Evolutionary conservation across 228 moss, liverwort and hornwort species (phyloP), one percentile per base, ranked within the genome.

Genomic region (Sphagnum fallax): DNA sequence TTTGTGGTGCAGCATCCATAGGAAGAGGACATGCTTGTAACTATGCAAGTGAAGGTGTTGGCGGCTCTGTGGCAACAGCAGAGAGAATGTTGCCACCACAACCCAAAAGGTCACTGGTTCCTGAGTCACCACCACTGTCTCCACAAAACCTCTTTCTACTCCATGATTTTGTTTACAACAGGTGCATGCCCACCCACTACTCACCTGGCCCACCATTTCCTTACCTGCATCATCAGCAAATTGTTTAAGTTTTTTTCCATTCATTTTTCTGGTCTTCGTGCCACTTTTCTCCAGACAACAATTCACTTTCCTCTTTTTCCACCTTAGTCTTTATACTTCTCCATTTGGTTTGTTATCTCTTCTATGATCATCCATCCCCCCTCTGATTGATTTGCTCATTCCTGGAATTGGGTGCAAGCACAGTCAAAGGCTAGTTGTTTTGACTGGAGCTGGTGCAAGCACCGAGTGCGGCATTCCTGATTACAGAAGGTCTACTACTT

Each of bases 391-490:
- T 75, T 67, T 11, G 60, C 10, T 68, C 5, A 10, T 7, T 15
- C 60, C 47, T 73, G 63, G 64, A n/a, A 16, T 65, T 10, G 81
- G 79, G 70, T 77, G 88, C 72, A 81, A 81, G 75, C 73, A 71
- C 87, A 93, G 93, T 75, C 84, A 85, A 77, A 89, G 84, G 61
- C 73, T 96, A 62, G 89, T 96, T 61, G 95, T 96, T 72, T 48
- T 96, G 64, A 91, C 92, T 3, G 95, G 95, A 69, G 95, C 95
- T 51, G 95, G 95, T 64, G 80, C 92, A 69, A 96, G 95, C 70
- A 96, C 95, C 48, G 95, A 96, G 71, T 89, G 92, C 70, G 95
- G 95, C 49, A 96, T 96, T 73, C 95, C 95, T 71, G 95, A 96
- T 74, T 96, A 96, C 66, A 84, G 95, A 82, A 96, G 93, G 93